These are phyloP conservation scores for Epichloe hybrida DNA, from an alignment of 2,329 filamentous ascomycete genomes.

Conservation along the genomic window DNA sequence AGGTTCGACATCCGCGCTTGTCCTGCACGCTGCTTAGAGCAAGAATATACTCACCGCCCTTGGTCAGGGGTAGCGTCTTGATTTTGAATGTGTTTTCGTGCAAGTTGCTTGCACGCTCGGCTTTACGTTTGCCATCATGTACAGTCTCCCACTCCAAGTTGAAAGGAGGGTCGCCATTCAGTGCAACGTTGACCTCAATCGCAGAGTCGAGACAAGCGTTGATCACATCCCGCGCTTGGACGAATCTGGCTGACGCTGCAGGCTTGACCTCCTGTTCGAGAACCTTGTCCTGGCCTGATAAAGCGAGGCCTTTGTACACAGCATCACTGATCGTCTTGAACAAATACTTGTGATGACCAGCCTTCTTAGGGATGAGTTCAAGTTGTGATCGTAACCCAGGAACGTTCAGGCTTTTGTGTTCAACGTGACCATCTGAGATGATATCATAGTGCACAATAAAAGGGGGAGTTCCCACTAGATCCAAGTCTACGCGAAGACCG, in stretches of 20 bases:
- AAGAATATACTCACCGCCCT: constrained; percentile 82
- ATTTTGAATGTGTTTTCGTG: constrained; percentile 53
- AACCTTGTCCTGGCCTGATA: constrained; percentile 47
- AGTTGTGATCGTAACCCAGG: constrained; percentile 69
- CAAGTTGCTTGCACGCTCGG: constrained; percentile 52
- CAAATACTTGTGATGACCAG: constrained; percentile 75
- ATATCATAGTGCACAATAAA: constrained; percentile 74
- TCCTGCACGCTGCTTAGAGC: constrained; percentile 80
- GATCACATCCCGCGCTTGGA: constrained; percentile 37
- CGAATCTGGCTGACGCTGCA: constrained; percentile 66
- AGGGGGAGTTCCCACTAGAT: constrained; percentile 83
- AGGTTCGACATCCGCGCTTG: constrained; percentile 75
- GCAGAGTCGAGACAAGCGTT: constrained; percentile 74
- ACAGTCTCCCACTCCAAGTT: constrained; percentile 84
- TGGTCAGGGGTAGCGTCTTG: constrained; percentile 56
- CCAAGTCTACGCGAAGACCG: constrained; percentile 75
- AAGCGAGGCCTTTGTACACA: constrained; percentile 57
- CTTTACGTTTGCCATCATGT: constrained; percentile 72
- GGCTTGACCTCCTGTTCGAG: constrained; percentile 89
- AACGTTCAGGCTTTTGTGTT: constrained; percentile 42
- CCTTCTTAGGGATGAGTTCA: constrained; percentile 66
- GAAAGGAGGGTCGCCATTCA: constrained; percentile 78
- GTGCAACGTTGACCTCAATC: constrained; percentile 57
- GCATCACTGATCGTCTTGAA: constrained; percentile 72
- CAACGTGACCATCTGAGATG: constrained; percentile 44